Evolutionary conservation across 2,329 filamentous ascomycete species (phyloP), one percentile per base, ranked within the genome.

Genomic region (Rachicladosporium sp.): DNA sequence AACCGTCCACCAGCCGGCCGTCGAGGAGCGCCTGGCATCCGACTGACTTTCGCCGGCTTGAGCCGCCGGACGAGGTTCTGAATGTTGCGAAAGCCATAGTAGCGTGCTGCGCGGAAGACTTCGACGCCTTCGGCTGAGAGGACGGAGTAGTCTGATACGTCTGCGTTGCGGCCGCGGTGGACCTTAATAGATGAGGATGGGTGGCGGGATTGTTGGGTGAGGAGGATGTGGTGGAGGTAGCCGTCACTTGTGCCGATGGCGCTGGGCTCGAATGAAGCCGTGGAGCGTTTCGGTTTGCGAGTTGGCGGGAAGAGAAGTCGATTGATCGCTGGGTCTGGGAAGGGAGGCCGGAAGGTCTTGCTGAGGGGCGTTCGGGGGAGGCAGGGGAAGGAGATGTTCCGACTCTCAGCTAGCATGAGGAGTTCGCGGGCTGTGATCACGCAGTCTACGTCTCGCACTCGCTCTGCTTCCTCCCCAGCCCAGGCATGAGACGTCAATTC

Each of bases 51-150:
- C 1, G 81, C 75, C 1, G 91, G 91, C 59, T 93, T 93, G 36
- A 98, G 65, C 45, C 81, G 79, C n/a, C 91, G 78, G 10, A 98
- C 91, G 4, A 98, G 74, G 55, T 98, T 98, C 60, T 96, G 91
- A 46, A 98, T 98, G 56, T 98, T 98, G 38, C 91, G 75, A 69
- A 98, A 98, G 4, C 91, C 91, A 58, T 98, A 98, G 62, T 89
- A 98, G 37, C 91, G 78, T 3, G 89, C 89, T 12, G 85, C 82
- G 56, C 77, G 83, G 64, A 93, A 78, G 2, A 93, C 60, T 31
- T 57, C 53, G 34, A 59, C 45, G 23, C 67, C 60, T 2, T 59
- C 55, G 1, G 50, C 37, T 9, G 74, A 73, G 1, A 73, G 63
- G 13, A 95, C 71, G 2, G 71, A 69, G 57, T 91, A 95, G 54